Base-by-base conservation (phyloP, 2,329 filamentous ascomycete species). In the Penicillium decumbens region DNA sequence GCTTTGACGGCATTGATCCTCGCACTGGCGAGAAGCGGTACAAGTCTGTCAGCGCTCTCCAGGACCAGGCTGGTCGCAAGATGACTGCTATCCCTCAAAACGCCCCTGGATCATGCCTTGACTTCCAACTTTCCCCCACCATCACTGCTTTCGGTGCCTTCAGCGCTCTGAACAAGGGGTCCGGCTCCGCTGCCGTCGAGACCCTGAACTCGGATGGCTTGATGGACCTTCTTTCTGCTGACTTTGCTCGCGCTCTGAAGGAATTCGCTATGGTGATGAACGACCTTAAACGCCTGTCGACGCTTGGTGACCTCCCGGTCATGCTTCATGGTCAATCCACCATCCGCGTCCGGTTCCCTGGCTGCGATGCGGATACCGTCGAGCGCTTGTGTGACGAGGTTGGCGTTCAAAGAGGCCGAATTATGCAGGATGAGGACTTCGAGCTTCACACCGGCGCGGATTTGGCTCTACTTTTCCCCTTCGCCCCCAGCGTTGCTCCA, bases 111-210 rank as follows among this genome's bases (percentile, higher is more conserved):
- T 88, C 91, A 1, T 92, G 82, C 69, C 79, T 98, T 65, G 90
- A 95, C 71, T 98, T 97, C 75, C 79, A 84, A 61, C 76, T 97
- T 61, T 89, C 83, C 70, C 93, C 93, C 2, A 95, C 88, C 51
- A 83, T 97, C 65, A 97, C 92, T 28, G 89, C 92, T 27, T 80
- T 98, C 50, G 87, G 85, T 59, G 84, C 87, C 8, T 75, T 95
- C 37, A 62, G 69, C 43, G 67, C 74, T 27, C 52, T 67, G 30
- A 59, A 63, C 45, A 65, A 69, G 53, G 62, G 68, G 44, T 50
- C 63, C 8, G 50, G 50, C 24, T 50, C 58, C 1, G 44, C 48
- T 15, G 51, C 53, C 20, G 64, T 70, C 47, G 75, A 84, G 38
- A 87, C 83, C 27, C 79, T 97, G 57, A 88, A 92, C 75, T 84